Percentiles rank a stretch among this genome's conserved stretches.
These are phyloP conservation scores for Truncatella angustata DNA, from an alignment of 2,329 filamentous ascomycete genomes.

Conservation along the genomic window DNA sequence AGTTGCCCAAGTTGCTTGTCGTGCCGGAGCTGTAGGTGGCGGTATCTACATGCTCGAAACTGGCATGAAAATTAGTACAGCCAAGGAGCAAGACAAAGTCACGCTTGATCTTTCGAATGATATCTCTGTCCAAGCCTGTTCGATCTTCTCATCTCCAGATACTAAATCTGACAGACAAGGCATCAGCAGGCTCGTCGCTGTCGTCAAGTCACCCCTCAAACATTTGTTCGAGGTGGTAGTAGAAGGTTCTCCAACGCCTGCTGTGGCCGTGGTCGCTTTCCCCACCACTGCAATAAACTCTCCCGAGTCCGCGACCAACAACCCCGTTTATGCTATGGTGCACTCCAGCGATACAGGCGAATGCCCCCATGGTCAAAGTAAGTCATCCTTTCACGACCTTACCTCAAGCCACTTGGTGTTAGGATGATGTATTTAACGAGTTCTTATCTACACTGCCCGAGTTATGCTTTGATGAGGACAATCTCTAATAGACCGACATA, in stretches of 20 bases:
- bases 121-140: conserved; percentile 53
- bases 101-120: conserved; percentile 55
- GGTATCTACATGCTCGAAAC: conserved; percentile 84
- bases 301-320: conserved; percentile 32
- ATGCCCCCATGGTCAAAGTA: conserved; percentile 86
- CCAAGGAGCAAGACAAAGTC: conserved; percentile 26
- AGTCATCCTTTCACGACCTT: conserved; percentile 44
- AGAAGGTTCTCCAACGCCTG: conserved; percentile 75
- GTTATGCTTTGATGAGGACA: conserved; percentile 79
- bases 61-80: conserved; percentile 47
- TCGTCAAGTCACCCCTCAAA: conserved; percentile 65
- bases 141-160: conserved; percentile 46
- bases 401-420: conserved; percentile 40
- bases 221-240: conserved; percentile 67
- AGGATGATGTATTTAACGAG: conserved; percentile 85
- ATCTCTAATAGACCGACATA: conserved; percentile 85
- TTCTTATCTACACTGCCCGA: conserved; percentile 99
- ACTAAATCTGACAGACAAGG: conserved; percentile 25
- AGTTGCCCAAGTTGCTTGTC: conserved; percentile 86
- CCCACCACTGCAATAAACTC: conserved; percentile 48
- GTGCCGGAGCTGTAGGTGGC: conserved; percentile 86
- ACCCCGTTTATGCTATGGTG: conserved; percentile 60
- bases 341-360: conserved; percentile 93
- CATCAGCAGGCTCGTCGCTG: conserved; percentile 61
- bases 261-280: conserved; percentile 69